These are phyloP conservation scores for Sarocladium strictum DNA, from an alignment of 2,329 filamentous ascomycete genomes.

Conservation along the genomic window DNA sequence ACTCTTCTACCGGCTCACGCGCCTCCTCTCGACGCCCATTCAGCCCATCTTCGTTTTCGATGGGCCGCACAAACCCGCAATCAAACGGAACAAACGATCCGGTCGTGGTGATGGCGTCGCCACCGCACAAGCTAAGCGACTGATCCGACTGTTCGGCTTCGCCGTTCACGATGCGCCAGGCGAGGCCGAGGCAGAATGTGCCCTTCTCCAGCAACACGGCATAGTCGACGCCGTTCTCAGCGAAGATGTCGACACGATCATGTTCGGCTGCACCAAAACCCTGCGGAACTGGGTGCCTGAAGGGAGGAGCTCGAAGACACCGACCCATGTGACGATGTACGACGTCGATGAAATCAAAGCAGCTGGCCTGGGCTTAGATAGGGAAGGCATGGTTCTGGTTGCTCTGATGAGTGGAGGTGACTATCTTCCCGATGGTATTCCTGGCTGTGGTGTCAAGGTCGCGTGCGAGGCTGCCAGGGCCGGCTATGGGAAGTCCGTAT, in stretches of 20 bases:
- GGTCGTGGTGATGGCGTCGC: constrained; percentile 60
- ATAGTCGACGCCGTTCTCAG: constrained; percentile 90
- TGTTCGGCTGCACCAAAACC: constrained; percentile 84
- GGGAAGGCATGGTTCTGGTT: constrained; percentile 87
- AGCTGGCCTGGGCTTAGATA: constrained; percentile 58
- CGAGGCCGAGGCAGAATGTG: constrained; percentile 95
- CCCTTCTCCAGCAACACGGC: constrained; percentile 72
- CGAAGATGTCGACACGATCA: constrained; percentile 94
- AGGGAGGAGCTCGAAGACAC: constrained; percentile 54
- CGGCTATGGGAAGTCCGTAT: constrained; percentile 75
- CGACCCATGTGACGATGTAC: constrained; percentile 84
- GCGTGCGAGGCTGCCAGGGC: constrained; percentile 87
- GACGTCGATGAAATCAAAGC: constrained; percentile 50
- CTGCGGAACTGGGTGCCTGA: constrained; percentile 81
- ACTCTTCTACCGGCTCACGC: constrained; percentile 83
- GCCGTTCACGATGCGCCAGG: constrained; percentile 81
- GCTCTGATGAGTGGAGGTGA: constrained; percentile 95
- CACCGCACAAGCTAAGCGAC: constrained; percentile 71
- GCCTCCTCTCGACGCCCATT: constrained; percentile 69
- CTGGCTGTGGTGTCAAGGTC: constrained; percentile 79
- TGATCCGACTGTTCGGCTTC: constrained; percentile 82
- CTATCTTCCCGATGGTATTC: constrained; percentile 82
- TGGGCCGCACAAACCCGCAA: constrained; percentile 73
- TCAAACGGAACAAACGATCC: constrained; percentile 81
- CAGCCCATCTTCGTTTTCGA: constrained; percentile 89